Conservation (phyloP, 495 filamentous ascomycete species). For the Lentithecium fluviatile region DNA sequence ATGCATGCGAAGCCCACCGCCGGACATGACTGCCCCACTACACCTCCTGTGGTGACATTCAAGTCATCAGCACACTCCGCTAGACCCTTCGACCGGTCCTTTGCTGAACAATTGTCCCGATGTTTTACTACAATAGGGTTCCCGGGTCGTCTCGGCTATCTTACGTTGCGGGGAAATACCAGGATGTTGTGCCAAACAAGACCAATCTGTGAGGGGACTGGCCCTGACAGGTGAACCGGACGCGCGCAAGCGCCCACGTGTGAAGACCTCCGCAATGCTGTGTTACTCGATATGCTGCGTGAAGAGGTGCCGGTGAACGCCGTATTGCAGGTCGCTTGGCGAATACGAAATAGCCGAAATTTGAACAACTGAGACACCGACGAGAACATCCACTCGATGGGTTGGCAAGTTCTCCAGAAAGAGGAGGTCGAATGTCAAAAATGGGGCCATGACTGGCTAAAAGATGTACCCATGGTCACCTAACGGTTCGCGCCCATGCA, state of each 20-base stretch:
- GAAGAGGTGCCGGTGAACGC: slow-evolving; percentile 2
- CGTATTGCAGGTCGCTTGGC: slow-evolving; percentile 21
- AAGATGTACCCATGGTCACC: slow-evolving; percentile 9
- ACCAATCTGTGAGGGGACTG: background rate
- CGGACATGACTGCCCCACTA: no score
- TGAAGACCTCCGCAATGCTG: background rate
- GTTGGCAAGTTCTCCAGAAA: slow-evolving; percentile 4
- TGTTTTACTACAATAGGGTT: background rate
- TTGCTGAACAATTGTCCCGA: background rate
- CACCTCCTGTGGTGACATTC: background rate
- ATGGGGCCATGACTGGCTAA: slow-evolving; percentile 15
- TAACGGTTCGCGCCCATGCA: background rate
- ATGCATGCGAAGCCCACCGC: no score
- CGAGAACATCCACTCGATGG: background rate
- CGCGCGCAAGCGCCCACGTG: background rate
- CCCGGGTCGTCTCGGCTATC: background rate
- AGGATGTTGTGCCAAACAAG: background rate
- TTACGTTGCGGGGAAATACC: background rate
- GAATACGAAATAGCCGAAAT: slow-evolving; percentile 33
- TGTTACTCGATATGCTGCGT: background rate
- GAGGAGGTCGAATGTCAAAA: slow-evolving; percentile 17
- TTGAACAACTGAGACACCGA: slow-evolving; percentile 17
- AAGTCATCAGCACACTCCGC: background rate
- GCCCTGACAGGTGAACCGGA: background rate
- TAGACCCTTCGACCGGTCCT: background rate